Percentiles rank a stretch among this genome's conserved stretches.
These are phyloP conservation scores for Rhizopus microsporus DNA, from an alignment of 371 early-diverging fungal genomes.

Conservation along the genomic window DNA sequence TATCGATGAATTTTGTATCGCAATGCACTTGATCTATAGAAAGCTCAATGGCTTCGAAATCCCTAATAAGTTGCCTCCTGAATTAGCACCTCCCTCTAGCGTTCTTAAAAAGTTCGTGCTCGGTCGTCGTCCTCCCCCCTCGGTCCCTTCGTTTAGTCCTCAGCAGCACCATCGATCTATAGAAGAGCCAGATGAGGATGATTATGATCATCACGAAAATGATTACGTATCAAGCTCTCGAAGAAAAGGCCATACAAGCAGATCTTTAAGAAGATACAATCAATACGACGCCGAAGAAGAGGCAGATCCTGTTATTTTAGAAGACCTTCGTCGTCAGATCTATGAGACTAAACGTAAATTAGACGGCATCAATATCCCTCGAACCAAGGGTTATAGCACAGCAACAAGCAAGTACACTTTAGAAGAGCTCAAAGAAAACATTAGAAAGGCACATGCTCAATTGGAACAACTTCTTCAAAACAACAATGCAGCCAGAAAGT, in stretches of 20 bases:
- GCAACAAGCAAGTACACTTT: slow-evolving; percentile 29
- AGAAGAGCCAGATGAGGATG: slow-evolving; percentile 16
- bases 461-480: slow-evolving; percentile 22
- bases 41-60: slow-evolving; percentile 77
- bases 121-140: slow-evolving; percentile 34
- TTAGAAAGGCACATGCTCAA: slow-evolving; percentile 41
- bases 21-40: slow-evolving; percentile 65
- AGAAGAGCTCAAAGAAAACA: slow-evolving; percentile 52
- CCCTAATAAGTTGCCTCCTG: slow-evolving; percentile 75
- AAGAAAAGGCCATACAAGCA: slow-evolving; percentile 30
- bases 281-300: slow-evolving; percentile 20
- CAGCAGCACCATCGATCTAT: slow-evolving; percentile 9
- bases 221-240: slow-evolving; percentile 64
- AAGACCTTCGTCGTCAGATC: slow-evolving; percentile 53
- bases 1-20: slow-evolving; percentile 53
- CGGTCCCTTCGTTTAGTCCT: slow-evolving; percentile 19
- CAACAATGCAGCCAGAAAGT: slow-evolving; percentile 28
- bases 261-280: slow-evolving; percentile 7
- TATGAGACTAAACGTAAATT: slow-evolving; percentile 43
- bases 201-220: slow-evolving; percentile 25
- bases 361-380: slow-evolving; percentile 19
- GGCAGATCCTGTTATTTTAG: slow-evolving; percentile 23
- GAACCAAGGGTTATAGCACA: slow-evolving; percentile 2
- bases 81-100: slow-evolving; percentile 79
- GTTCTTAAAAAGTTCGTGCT: slow-evolving; percentile 60